Base-by-base conservation (phyloP, 345 rosid genomes). In the Nasturtium officinale region DNA sequence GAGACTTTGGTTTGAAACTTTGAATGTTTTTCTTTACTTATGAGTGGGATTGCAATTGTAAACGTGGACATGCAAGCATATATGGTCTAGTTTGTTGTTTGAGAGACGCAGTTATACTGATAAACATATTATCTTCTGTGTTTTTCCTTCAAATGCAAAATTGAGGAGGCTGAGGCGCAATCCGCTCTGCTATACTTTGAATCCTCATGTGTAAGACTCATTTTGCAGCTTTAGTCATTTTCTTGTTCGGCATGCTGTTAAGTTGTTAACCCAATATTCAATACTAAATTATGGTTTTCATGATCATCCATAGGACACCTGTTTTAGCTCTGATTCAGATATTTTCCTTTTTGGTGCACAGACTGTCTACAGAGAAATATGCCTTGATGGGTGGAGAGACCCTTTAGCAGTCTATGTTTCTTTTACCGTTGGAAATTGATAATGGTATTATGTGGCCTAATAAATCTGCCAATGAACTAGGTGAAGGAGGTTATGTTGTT, bases 161-260 rank as follows among this genome's bases (percentile, higher is more conserved):
- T 91, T 52, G 99, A 91, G 83, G 99, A 95, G 77, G 98, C 90
- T 73, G 99, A 95, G 79, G 96, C 98, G 0, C 98, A 95, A 45
- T 95, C 98, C 52, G 98, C 99, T 59, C 78, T 87, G 33, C 47
- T 95, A 68, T 90, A 90, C 85, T 73, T 78, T 12, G 97, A 91
- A 81, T 87, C 93, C 54, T 78, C 88, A 66, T 95, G 99, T 81
- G 97, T 91, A 72, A 90, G 98, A 11, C 1, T 9, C 56, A 47
- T 63, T 65, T 73, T 69, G 9, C 59, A 35, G 48, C 32, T 62
- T 20, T 53, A 62, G 12, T 43, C 51, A 53, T 43, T 18, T 77
- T 58, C 50, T 42, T 68, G 53, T 63, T 61, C 13, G 3, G 48
- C 59, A 40, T 51, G 67, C 23, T 76, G 29, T 68, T 61, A 52